Evolutionary conservation across 306 rosid genomes (phyloP).

Genomic region (Canavalia ensiformis): DNA sequence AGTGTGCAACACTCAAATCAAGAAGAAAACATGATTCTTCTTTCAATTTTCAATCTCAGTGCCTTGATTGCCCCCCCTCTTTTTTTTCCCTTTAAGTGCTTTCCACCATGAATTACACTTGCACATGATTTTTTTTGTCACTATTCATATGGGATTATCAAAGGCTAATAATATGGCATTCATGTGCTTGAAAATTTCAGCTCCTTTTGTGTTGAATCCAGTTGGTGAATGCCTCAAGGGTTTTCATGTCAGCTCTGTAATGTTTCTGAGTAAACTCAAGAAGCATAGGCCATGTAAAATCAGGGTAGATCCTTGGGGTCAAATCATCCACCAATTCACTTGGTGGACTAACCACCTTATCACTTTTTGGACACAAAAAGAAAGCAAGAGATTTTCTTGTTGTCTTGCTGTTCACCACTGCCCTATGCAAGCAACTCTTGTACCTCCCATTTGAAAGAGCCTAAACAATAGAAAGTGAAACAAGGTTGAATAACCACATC

Average conservation of each 20-base stretch:
- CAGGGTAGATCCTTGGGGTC: conserved; percentile 80
- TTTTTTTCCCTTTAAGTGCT: background rate
- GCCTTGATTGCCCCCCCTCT: conserved; percentile 6
- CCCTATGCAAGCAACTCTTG: conserved; percentile 96
- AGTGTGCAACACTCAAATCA: conserved; percentile 44
- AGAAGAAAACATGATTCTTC: conserved; percentile 50
- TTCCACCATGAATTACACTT: conserved; percentile 19
- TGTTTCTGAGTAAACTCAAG: conserved; percentile 87
- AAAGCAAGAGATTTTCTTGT: conserved; percentile 93
- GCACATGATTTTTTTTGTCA: conserved; percentile 34
- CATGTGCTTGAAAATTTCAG: conserved; percentile 43
- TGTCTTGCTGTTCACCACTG: conserved; percentile 86
- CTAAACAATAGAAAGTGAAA: conserved; percentile 46
- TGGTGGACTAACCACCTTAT: conserved; percentile 87
- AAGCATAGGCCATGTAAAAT: conserved; percentile 94
- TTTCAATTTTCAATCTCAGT: conserved; percentile 50
- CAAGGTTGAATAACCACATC: background rate
- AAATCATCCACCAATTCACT: conserved; percentile 66
- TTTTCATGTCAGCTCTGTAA: conserved; percentile 91
- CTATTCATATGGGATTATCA: conserved; percentile 38
- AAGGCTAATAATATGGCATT: conserved; percentile 41
- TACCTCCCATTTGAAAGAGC: conserved; percentile 93
- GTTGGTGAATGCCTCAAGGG: conserved; percentile 77
- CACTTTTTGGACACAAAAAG: conserved; percentile 86
- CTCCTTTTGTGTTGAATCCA: conserved; percentile 69